A percentile compares a stretch with the other conserved stretches of the same genome.
Evolutionary conservation across 768 basidiomycete species (phyloP).

Genomic region (Leucosporidium creatinivorum): DNA sequence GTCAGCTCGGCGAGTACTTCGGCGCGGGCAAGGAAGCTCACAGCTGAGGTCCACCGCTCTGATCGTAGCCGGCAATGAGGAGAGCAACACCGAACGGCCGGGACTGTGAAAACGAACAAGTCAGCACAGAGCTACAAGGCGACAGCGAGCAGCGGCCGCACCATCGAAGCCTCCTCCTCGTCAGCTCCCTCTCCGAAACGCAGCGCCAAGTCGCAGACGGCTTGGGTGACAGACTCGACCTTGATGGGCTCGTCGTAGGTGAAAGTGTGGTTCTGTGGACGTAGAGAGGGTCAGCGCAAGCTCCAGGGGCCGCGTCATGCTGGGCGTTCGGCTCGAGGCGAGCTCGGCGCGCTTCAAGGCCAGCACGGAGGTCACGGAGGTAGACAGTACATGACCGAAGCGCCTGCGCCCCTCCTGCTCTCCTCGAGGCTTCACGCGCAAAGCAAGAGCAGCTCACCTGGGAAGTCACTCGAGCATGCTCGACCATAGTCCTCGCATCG

Average conservation of each 20-base stretch:
- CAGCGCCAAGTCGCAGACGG: constrained; percentile 92
- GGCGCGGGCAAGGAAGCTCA: constrained; percentile 45
- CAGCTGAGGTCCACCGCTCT: constrained; percentile 83
- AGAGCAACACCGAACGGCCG: constrained; percentile 96
- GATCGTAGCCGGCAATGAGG: constrained; percentile 94
- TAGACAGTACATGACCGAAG: too few species aligned
- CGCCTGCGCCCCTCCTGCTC: too few species aligned
- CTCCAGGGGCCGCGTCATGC: background rate
- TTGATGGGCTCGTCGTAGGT: constrained; percentile 95
- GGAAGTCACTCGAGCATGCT: constrained; percentile 94
- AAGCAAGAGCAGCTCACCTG: constrained; percentile 40
- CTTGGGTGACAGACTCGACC: constrained; percentile 96
- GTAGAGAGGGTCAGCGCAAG: background rate
- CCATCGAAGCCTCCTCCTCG: constrained; percentile 98
- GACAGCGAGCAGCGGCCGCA: constrained; percentile 36
- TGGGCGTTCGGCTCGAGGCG: too few species aligned
- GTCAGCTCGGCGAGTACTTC: background rate
- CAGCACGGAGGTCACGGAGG: too few species aligned
- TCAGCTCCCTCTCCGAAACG: constrained; percentile 98
- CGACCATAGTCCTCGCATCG: constrained; percentile 98
- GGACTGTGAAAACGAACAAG: constrained; percentile 47
- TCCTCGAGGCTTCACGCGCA: too few species aligned
- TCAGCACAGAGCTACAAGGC: background rate
- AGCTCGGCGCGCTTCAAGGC: too few species aligned
- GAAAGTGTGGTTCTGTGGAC: constrained; percentile 72